Evolutionary conservation across 257 asterid species (phyloP), one percentile per base, ranked within the genome.

Genomic region (Penstemon newberryi): DNA sequence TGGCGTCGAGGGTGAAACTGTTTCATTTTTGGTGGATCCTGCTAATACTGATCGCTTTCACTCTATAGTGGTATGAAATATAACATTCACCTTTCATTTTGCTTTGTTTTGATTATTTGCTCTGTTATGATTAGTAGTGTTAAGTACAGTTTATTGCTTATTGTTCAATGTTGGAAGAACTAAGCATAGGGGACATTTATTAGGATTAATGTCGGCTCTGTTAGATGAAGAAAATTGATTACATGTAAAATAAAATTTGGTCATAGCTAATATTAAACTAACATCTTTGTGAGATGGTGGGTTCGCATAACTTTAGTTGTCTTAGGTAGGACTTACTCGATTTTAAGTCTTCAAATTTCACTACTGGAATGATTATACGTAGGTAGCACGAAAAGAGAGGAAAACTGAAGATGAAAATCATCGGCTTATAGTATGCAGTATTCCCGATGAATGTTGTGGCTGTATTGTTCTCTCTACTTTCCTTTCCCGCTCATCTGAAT

Each of bases 1-100:
- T 50, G 97, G 96, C 8, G 38, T 90, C 81, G 99, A 82, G 72
- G 96, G 96, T 5, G 97, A 93, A 75, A 67, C 46, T 3, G 86
- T 93, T 38, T 84, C 95, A 68, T 93, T 75, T 67, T 72, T 87
- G 73, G 81, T 77, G 42, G 91, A 90, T 66, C 96, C 97, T 8
- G 70, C 58, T 46, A 72, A 39, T 65, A 73, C 81, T 62, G 84
- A 87, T 65, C 81, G 69, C 18, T 75, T 74, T 60, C 75, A 64
- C 46, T 77, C 95, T 42, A 56, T 90, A 47, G 73, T 77, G 95
- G 97, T 92, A 70, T 51, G 78, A 0, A 25, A 25, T 25, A 25
- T 25, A 25, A 25, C 33, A 25, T 25, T 25, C 33, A 25, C 33
- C 33, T 25, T 25, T 25, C 33, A 25, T 25, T 25, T 25, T 10